Conservation (phyloP, 2,329 filamentous ascomycete species). For the Leptodontidium sp. region DNA sequence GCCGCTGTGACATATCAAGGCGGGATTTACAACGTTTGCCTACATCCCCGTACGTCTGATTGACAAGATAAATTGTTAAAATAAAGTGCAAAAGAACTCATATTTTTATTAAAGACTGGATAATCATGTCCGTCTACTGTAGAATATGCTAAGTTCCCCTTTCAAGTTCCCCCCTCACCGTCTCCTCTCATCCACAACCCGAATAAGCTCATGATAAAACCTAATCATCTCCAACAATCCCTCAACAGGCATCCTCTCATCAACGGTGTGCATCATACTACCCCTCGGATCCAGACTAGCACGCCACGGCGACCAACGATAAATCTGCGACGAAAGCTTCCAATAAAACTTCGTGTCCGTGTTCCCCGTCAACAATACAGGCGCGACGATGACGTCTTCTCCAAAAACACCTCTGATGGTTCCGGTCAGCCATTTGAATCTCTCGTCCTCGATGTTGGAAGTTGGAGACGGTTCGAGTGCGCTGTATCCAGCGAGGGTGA, state of each 20-base stretch:
- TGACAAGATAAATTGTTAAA: too few species aligned
- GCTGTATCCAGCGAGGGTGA: conserved; percentile 45
- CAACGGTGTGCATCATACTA: conserved; percentile 47
- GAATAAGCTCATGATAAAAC: conserved; percentile 46
- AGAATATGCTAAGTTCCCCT: neutral
- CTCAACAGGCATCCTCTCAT: conserved; percentile 47
- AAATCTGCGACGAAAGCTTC: conserved; percentile 50
- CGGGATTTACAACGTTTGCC: too few species aligned
- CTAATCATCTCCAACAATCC: conserved; percentile 44
- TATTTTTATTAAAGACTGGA: too few species aligned
- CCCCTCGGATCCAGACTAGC: conserved; percentile 43
- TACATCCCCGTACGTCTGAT: too few species aligned
- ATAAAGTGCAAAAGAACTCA: too few species aligned
- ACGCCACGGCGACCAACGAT: conserved; percentile 50
- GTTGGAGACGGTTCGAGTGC: conserved; percentile 48
- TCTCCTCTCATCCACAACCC: conserved; percentile 43
- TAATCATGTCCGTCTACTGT: too few species aligned
- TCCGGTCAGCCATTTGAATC: conserved; percentile 34
- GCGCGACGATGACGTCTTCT: conserved; percentile 38
- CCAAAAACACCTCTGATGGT: conserved; percentile 37
- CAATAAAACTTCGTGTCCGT: conserved; percentile 43
- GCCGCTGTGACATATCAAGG: too few species aligned
- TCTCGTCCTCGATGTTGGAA: conserved; percentile 43
- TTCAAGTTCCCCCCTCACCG: neutral
- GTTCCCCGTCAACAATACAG: conserved; percentile 38